These are phyloP conservation scores for Hippophae rhamnoides DNA, from an alignment of 306 rosid species.

Conservation along the genomic window DNA sequence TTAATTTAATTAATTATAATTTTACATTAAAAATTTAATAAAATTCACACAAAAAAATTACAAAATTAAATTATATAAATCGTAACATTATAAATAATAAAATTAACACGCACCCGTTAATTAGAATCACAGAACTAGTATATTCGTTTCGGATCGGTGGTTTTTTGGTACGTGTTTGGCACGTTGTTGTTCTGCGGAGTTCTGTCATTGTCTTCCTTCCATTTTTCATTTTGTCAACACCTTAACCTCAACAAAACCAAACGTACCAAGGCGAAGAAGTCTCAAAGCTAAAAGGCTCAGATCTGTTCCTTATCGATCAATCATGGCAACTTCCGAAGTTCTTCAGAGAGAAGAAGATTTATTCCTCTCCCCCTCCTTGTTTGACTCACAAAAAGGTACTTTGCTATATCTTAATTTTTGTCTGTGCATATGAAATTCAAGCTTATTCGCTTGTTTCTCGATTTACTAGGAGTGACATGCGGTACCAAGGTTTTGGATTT, in stretches of 20 bases:
- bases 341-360: constrained; percentile 36
- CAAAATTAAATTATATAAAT: too few relatives aligned
- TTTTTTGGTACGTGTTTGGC: not conserved
- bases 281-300: constrained; percentile 6
- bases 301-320: constrained; percentile 14
- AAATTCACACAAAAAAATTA: too few relatives aligned
- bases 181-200: not conserved
- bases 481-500: not conserved
- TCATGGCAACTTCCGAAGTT: constrained; percentile 44
- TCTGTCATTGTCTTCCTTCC: not conserved
- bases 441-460: not conserved
- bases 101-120: not conserved
- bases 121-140: not conserved
- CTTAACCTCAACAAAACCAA: constrained; percentile 2
- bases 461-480: not conserved
- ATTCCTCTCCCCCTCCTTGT: constrained; percentile 24
- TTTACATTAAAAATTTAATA: too few relatives aligned
- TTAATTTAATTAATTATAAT: too few relatives aligned
- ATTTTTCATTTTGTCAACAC: not conserved
- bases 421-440: not conserved
- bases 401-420: not conserved
- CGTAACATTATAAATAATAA: too few relatives aligned
- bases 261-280: not conserved
- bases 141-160: not conserved
- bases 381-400: constrained; percentile 31